A percentile compares a stretch with the other conserved stretches of the same genome.
Conservation (phyloP, 1,284 basidiomycete genomes). For the Sanghuangporus sanghuang region DNA sequence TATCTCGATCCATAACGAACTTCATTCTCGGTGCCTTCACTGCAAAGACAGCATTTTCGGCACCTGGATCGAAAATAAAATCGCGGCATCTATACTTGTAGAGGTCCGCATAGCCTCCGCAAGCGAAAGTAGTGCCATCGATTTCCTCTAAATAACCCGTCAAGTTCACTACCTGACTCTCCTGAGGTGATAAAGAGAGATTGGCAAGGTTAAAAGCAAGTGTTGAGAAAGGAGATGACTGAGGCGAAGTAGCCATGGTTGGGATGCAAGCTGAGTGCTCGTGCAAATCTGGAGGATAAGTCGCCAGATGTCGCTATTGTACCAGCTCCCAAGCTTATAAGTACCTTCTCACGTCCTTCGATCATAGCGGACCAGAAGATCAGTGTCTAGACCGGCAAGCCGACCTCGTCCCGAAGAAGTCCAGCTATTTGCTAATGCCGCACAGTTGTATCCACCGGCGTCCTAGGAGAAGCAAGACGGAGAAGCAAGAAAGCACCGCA, state of each 20-base stretch:
- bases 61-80: not conserved
- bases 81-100: not conserved
- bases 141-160: not conserved
- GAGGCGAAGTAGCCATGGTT: not conserved
- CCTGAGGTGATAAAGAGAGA: not conserved
- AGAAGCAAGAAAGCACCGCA: not conserved
- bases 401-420: not conserved
- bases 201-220: not conserved
- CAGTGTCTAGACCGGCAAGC: not conserved
- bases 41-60: not conserved
- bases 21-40: not conserved
- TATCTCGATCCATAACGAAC: not conserved
- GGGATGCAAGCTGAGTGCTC: not conserved
- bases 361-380: not conserved
- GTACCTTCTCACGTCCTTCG: not conserved
- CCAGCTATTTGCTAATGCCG: not conserved
- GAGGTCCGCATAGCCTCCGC: slow-evolving; percentile 1
- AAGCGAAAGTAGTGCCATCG: not conserved
- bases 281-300: not conserved
- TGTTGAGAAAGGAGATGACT: not conserved
- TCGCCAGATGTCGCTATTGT: not conserved
- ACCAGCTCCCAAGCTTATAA: not conserved
- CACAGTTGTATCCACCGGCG: not conserved
- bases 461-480: not conserved
- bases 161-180: not conserved